Percentiles rank a stretch among this genome's conserved stretches.
phyloP scores from a whole-genome alignment of 805 yeast species.

The Candida ovalis region DNA sequence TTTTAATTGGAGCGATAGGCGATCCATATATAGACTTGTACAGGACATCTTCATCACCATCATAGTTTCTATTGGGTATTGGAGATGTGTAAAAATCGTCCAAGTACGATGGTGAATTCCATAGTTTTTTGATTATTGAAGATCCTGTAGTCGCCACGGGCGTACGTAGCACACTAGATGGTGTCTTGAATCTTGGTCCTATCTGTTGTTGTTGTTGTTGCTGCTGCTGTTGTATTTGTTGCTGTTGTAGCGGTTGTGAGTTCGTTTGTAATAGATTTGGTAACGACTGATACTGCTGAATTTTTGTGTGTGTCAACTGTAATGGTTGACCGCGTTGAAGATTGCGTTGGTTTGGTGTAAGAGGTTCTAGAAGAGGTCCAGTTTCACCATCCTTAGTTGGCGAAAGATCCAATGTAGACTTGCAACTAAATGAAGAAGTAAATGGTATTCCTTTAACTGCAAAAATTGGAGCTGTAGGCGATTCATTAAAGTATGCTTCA shows the following conservation, averaged over 20 bases:
- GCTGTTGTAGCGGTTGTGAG: constrained; percentile 1
- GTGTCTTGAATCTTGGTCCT: constrained; percentile 27
- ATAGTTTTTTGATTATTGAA: constrained; percentile 46
- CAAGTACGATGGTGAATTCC: constrained; percentile 64
- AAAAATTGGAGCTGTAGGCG: constrained; percentile 21
- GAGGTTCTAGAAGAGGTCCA: constrained; percentile 63
- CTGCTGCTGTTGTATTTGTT: constrained; percentile 5
- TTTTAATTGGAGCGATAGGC: constrained; percentile 27
- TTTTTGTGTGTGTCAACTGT: constrained; percentile 15
- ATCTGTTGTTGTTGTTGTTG: constrained; percentile 1
- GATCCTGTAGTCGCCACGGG: constrained; percentile 19
- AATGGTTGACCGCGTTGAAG: constrained; percentile 6
- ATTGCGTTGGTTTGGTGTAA: constrained; percentile 43
- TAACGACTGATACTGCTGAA: constrained; percentile 4
- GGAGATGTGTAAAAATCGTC: constrained; percentile 66
- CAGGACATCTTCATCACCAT: constrained; percentile 27
- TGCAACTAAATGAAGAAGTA: constrained; percentile 65
- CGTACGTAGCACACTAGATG: constrained; percentile 20
- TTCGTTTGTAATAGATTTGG: background rate
- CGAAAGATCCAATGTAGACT: constrained; percentile 58
- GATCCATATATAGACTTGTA: constrained; percentile 33
- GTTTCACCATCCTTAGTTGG: constrained; percentile 56
- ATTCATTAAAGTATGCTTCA: constrained; percentile 20
- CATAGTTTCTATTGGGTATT: constrained; percentile 16
- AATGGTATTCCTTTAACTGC: constrained; percentile 43